A percentile compares a stretch with the other conserved stretches of the same genome.
Evolutionary conservation across 352 stramenopile species (phyloP).

Genomic region (Halophytophthora polymorphica): DNA sequence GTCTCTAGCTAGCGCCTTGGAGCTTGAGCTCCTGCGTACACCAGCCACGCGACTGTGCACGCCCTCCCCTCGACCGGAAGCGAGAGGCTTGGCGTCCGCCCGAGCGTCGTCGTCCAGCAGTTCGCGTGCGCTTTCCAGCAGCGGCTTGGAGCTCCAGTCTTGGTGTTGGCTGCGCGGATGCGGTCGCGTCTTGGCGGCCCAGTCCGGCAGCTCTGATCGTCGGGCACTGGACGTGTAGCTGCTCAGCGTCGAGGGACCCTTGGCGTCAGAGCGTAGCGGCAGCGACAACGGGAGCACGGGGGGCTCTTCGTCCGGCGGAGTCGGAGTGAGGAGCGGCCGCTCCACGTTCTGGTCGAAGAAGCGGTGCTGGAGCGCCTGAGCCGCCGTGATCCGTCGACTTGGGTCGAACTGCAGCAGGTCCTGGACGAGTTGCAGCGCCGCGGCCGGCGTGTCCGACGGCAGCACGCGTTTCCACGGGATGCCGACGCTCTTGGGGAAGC

Average conservation of each 20-base stretch:
- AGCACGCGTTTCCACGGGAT: slow-evolving; percentile 70
- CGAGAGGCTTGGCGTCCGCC: slow-evolving; percentile 12
- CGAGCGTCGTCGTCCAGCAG: slow-evolving; percentile 10
- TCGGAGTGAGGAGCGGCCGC: slow-evolving; percentile 36
- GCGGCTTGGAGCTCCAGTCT: slow-evolving; percentile 18
- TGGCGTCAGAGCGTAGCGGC: slow-evolving; percentile 16
- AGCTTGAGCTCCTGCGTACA: slow-evolving; percentile 21
- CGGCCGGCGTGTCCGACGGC: slow-evolving; percentile 57
- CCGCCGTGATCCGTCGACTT: slow-evolving; percentile 78
- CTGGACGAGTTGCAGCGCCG: slow-evolving; percentile 80
- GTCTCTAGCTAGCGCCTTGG: slow-evolving; percentile 2
- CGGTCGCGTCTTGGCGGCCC: slow-evolving; percentile 17
- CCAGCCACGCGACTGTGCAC: slow-evolving; percentile 4
- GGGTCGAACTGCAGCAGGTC: slow-evolving; percentile 93
- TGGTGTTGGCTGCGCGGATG: slow-evolving; percentile 14
- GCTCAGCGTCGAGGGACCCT: background rate
- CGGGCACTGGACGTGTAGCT: too few species aligned
- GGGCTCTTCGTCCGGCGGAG: slow-evolving; percentile 11
- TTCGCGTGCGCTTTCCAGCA: slow-evolving; percentile 12
- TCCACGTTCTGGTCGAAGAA: slow-evolving; percentile 84
- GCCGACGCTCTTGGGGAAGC: slow-evolving; percentile 86
- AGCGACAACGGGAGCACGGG: slow-evolving; percentile 7
- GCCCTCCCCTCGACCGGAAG: slow-evolving; percentile 15
- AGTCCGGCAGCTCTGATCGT: slow-evolving; percentile 13
- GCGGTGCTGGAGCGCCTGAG: slow-evolving; percentile 91